Evolutionary conservation across 257 asterid genomes (phyloP), one percentile per base, ranked within the genome.

Genomic region (Lavandula angustifolia): DNA sequence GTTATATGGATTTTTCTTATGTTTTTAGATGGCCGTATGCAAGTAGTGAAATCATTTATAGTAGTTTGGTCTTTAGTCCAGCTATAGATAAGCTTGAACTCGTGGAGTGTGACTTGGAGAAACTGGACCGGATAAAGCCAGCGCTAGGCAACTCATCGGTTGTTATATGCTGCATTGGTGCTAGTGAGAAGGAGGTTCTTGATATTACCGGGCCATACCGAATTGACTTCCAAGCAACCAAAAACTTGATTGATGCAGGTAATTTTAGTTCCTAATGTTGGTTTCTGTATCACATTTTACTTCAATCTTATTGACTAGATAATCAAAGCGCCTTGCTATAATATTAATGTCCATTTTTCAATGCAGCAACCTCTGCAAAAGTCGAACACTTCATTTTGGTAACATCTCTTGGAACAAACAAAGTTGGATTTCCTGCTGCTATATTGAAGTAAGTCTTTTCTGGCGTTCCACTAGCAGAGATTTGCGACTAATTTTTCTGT

Each of bases 71-170:
- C 80, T 87, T 83, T 89, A 92, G 96, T 89, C 95, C 98, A 92
- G 98, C 96, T 78, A 87, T 78, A 84, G 98, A 92, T 80, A 89
- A 83, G 88, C 87, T 92, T 79, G 95, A 89, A 75, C 84, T 92
- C 62, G 96, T 92, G 78, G 97, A 87, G 74, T 92, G 97, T 70
- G 98, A 92, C 76, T 75, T 92, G 81, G 98, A 92, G 92, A 78
- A 83, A 75, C 81, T 59, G 56, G 77, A 82, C 53, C 85, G 52
- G 79, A 85, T 92, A 62, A 69, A 38, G 55, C 87, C 85, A 5
- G 95, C 96, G 12, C 64, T 92, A 61, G 96, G 88, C 14, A 84
- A 81, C 51, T 86, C 97, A 49, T 87, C 98, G 0, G 62, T 67
- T 71, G 95, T 92, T 68, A 81, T 89, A 77, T 89, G 98, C 79